These are phyloP conservation scores for Nannochloropsis salina DNA, from an alignment of 108 stramenopile species.

Conservation along the genomic window DNA sequence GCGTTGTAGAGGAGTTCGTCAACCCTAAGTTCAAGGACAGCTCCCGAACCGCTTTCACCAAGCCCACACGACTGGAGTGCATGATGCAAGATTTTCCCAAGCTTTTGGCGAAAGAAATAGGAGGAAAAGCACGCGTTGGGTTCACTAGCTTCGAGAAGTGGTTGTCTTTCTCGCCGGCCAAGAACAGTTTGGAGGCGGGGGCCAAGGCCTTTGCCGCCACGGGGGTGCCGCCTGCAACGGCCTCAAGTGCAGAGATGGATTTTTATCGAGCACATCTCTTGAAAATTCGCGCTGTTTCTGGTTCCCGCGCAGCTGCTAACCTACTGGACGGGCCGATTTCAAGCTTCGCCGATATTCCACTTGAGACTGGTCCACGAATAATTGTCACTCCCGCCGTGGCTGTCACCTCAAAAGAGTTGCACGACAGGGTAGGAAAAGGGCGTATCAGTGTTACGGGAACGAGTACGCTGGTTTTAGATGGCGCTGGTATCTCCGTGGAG, in stretches of 20 bases:
- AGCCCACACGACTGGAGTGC: constrained; percentile 62
- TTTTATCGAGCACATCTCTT: not conserved
- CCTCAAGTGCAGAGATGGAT: constrained; percentile 28
- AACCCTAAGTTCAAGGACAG: constrained; percentile 60
- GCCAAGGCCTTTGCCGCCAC: constrained; percentile 63
- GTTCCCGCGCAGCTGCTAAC: not conserved
- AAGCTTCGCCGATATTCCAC: not conserved
- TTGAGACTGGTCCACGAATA: not conserved
- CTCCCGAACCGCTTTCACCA: constrained; percentile 53
- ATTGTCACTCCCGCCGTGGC: not conserved
- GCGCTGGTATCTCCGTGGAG: not conserved
- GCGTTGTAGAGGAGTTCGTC: constrained; percentile 60
- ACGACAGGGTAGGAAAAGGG: not conserved
- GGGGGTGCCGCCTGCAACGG: constrained; percentile 54
- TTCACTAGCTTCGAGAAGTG: constrained; percentile 66
- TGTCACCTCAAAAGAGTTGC: not conserved
- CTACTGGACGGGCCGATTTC: not conserved
- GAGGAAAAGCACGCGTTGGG: constrained; percentile 28
- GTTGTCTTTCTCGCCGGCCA: constrained; percentile 91
- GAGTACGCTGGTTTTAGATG: constrained; percentile 13
- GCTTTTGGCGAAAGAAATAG: constrained; percentile 66
- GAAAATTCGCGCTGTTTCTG: not conserved
- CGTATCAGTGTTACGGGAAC: not conserved
- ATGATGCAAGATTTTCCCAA: constrained; percentile 64
- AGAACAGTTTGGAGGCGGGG: constrained; percentile 83